Evolutionary conservation across 257 asterid species (phyloP), one percentile per base, ranked within the genome.

Genomic region (Fraxinus quadrangulata): DNA sequence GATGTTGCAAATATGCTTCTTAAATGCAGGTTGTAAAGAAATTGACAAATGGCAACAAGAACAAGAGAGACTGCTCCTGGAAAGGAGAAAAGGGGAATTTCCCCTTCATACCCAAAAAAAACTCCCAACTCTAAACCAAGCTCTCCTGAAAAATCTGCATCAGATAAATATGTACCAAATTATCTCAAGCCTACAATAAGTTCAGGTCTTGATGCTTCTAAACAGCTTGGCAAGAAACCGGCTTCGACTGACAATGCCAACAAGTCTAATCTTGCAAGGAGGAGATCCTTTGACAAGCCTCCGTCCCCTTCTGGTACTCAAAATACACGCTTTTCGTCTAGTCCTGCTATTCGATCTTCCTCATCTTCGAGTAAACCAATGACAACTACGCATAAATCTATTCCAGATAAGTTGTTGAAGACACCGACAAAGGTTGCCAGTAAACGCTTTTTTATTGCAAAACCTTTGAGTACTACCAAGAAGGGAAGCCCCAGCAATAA

Each of bases 211-310:
- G 89, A 87, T 2, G 30, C 70, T 1, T 34, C 88, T 6, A 75
- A 81, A 68, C 80, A 76, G 23, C 87, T 77, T n/a, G 84, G 75
- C 68, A 83, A 77, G 81, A 90, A 81, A 61, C 75, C 84, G 3
- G 70, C 77, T 26, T 33, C 86, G 11, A 34, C 19, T 28, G 73
- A 71, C 9, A 72, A 45, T 61, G 42, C 80, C 28, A 49, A 70
- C 34, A 89, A 74, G 73, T 36, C 85, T 31, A 72, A 6, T 54
- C 73, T 85, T 1, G 34, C 84, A 8, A 51, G 91, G 81, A 75
- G 96, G 67, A 86, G 89, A 76, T 89, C 97, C 26, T 84, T 91
- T 26, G 96, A 88, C 81, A 87, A 80, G 78, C 90, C 92, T 23
- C 86, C 89, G 1, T 76, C 90, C 12, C 81, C 88, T 66, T 83